Evolutionary conservation across 768 basidiomycete genomes (phyloP).

Genomic region (Rhizopogon rudus): DNA sequence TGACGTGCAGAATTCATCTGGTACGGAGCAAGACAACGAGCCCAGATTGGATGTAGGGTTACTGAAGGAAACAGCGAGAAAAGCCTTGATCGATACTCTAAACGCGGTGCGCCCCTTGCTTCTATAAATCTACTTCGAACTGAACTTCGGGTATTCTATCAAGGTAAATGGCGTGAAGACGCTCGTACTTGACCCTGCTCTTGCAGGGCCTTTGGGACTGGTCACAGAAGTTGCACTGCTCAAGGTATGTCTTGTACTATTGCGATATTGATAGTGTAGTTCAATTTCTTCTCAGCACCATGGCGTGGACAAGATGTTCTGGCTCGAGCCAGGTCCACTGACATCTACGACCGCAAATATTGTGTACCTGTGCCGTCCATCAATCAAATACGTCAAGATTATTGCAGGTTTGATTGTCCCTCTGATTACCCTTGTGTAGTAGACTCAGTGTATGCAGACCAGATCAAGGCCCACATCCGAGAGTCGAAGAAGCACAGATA

Average conservation of each 20-base stretch:
- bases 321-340: conserved; percentile 89
- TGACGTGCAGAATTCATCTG: conserved; percentile 31
- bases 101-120: conserved; percentile 55
- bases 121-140: not conserved
- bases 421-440: conserved; percentile 17
- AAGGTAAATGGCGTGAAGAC: conserved; percentile 95
- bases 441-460: conserved; percentile 51
- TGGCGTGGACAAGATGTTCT: conserved; percentile 99
- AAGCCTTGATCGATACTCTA: conserved; percentile 77
- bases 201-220: conserved; percentile 90
- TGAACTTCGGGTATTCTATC: not conserved
- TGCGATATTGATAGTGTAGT: not conserved
- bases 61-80: conserved; percentile 75
- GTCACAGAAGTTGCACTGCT: conserved; percentile 92
- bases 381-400: conserved; percentile 79
- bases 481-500: conserved; percentile 77
- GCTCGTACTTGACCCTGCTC: conserved; percentile 82
- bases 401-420: conserved; percentile 70
- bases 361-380: conserved; percentile 88
- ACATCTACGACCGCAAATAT: conserved; percentile 82
- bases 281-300: conserved; percentile 64
- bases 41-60: conserved; percentile 51
- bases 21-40: conserved; percentile 30
- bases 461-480: conserved; percentile 77
- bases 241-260: conserved; percentile 52